Evolutionary conservation across 2,329 filamentous ascomycete genomes (phyloP), one percentile per base, ranked within the genome.

Genomic region (Botrytis sinoallii): DNA sequence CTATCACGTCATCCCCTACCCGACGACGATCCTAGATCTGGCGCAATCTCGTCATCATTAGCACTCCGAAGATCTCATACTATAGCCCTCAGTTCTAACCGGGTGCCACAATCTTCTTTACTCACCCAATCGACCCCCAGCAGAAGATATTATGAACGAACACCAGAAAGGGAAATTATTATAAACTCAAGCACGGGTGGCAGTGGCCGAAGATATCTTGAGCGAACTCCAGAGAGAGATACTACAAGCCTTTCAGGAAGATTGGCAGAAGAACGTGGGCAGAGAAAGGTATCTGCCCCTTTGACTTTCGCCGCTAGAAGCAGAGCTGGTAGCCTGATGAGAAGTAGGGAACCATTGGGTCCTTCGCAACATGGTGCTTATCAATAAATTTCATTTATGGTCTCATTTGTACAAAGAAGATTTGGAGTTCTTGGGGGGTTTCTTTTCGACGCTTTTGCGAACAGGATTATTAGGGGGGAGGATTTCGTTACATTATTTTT

Each of bases 91-190:
- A 20, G 81, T 90, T 25, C 87, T 88, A 9, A 85, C 88, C 61
- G 85, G 88, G 69, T 85, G 88, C 32, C 82, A 89, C 68, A 84
- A 84, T 25, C 12, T 85, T 87, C 0, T 85, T 84, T 84, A 84
- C 73, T 85, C 86, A 69, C 32, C 77, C 77, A 35, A 79, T 76
- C 66, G 70, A 63, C 65, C 73, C 35, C 72, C 75, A n/a, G 75
- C 72, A 72, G 71, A 40, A 72, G 71, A 69, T 72, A 69, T 40
- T 72, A 72, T 32, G 71, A 72, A 59, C 52, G 64, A 25, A 69
- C 71, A 61, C 71, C 71, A 18, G 71, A 72, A 40, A 69, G 71
- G 40, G 71, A 72, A 44, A 60, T 75, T 76, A 38, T 72, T 18
- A 65, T 72, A 32, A 72, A 72, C 46, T 72, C 72, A 55, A 77